These are phyloP conservation scores for Wickerhamiella australiensis DNA, from an alignment of 805 yeast genomes.

Conservation along the genomic window DNA sequence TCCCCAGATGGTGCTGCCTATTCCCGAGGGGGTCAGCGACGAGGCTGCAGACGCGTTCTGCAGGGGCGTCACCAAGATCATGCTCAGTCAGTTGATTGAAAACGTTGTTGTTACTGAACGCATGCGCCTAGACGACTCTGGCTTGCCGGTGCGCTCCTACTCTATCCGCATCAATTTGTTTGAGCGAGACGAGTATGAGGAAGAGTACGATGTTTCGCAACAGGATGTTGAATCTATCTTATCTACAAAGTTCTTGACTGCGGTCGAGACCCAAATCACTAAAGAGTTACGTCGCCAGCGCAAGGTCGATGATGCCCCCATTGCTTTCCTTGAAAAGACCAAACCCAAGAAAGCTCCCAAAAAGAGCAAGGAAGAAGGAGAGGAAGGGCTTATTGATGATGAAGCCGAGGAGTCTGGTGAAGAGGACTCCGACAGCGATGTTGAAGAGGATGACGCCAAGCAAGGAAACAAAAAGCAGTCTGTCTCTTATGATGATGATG, in stretches of 20 bases:
- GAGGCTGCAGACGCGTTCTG: conserved; percentile 86
- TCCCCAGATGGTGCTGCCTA: conserved; percentile 96
- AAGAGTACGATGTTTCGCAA: conserved; percentile 79
- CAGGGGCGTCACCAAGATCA: conserved; percentile 74
- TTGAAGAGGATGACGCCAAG: conserved; percentile 85
- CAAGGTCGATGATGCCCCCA: conserved; percentile 31
- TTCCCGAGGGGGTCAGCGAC: conserved; percentile 66
- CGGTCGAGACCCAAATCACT: conserved; percentile 58
- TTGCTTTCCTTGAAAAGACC: conserved; percentile 33
- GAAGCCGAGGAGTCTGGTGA: conserved; percentile 46
- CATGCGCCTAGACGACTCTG: conserved; percentile 47
- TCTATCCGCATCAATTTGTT: conserved; percentile 64
- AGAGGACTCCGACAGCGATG: conserved; percentile 86
- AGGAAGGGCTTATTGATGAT: conserved; percentile 26
- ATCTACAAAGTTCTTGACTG: conserved; percentile 49
- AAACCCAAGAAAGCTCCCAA: conserved; percentile 36
- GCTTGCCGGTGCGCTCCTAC: conserved; percentile 54
- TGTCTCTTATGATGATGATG: conserved; percentile 25
- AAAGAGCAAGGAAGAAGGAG: conserved; percentile 32
- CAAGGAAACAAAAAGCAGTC: conserved; percentile 50
- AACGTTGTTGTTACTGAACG: conserved; percentile 78
- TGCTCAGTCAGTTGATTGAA: conserved; percentile 80
- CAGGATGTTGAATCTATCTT: conserved; percentile 60
- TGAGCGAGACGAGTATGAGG: conserved; percentile 60
- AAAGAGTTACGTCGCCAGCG: conserved; percentile 77